phyloP scores from a whole-genome alignment of 371 early-diverging fungal genomes.

The Rhizopus stolonifer region DNA sequence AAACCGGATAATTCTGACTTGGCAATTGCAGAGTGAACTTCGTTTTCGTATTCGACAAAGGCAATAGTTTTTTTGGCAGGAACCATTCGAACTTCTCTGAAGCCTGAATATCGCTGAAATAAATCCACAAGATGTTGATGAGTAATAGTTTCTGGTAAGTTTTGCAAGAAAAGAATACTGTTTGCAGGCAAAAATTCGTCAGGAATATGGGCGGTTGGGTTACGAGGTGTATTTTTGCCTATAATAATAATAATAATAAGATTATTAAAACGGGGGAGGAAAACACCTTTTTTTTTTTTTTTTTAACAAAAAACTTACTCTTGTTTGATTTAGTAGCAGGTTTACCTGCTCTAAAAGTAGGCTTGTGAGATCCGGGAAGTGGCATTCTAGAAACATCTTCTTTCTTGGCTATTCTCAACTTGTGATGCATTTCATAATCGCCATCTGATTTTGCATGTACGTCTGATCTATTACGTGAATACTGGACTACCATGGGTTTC shows the following conservation, averaged over 20 bases:
- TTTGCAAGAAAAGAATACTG: slow-evolving; percentile 88
- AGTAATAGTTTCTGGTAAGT: slow-evolving; percentile 77
- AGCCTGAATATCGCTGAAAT: slow-evolving; percentile 80
- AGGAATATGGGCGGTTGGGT: slow-evolving; percentile 51
- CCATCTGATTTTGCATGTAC: slow-evolving; percentile 78
- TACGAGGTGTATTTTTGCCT: slow-evolving; percentile 1
- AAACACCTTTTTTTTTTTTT: not conserved
- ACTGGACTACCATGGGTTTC: slow-evolving; percentile 85
- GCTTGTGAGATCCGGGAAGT: slow-evolving; percentile 47
- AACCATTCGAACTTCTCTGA: slow-evolving; percentile 88
- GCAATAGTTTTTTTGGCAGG: slow-evolving; percentile 86
- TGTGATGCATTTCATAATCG: slow-evolving; percentile 57
- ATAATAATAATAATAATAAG: not conserved
- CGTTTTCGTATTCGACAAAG: slow-evolving; percentile 92
- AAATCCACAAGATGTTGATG: slow-evolving; percentile 62
- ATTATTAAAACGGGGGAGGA: not conserved
- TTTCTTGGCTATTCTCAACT: slow-evolving; percentile 56
- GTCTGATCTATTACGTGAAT: slow-evolving; percentile 80
- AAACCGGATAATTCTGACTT: slow-evolving; percentile 78
- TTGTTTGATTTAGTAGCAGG: slow-evolving; percentile 2
- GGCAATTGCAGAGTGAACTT: slow-evolving; percentile 76
- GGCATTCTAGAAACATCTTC: slow-evolving; percentile 35
- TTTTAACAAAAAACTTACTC: not conserved
- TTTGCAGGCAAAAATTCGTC: slow-evolving; percentile 81
- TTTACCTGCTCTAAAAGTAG: slow-evolving; percentile 31